These are phyloP conservation scores for Panus rudis DNA, from an alignment of 768 basidiomycete species.

Conservation along the genomic window DNA sequence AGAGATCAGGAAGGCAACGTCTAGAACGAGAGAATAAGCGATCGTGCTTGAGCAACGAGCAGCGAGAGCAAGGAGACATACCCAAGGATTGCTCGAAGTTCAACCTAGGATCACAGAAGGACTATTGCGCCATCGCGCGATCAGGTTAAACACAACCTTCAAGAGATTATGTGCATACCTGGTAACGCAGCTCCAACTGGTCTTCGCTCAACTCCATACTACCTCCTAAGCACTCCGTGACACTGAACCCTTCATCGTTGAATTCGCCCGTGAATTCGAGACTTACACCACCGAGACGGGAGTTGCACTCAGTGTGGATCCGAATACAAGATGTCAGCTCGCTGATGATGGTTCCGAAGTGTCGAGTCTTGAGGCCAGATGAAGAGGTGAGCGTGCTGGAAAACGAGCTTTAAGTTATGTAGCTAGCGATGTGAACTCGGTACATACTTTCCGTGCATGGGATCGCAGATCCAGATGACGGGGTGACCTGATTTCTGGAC, in stretches of 20 bases:
- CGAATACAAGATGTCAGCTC: conserved; percentile 79
- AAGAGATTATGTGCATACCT: conserved; percentile 35
- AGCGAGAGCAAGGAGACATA: conserved; percentile 38
- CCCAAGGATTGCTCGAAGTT: conserved; percentile 95
- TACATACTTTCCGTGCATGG: conserved; percentile 97
- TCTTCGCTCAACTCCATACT: conserved; percentile 93
- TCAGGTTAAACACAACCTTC: not conserved
- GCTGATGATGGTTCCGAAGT: conserved; percentile 82
- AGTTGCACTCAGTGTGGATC: conserved; percentile 70
- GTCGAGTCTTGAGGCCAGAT: conserved; percentile 80
- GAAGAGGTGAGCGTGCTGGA: conserved; percentile 78
- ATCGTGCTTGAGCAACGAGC: no score
- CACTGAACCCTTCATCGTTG: conserved; percentile 85
- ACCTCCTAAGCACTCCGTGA: conserved; percentile 95
- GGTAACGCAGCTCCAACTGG: conserved; percentile 84
- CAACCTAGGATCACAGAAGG: conserved; percentile 90
- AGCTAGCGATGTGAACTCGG: not conserved
- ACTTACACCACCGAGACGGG: conserved; percentile 63
- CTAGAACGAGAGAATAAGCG: no score
- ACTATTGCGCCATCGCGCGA: conserved; percentile 36
- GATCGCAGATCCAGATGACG: conserved; percentile 93
- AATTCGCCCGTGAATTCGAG: conserved; percentile 79
- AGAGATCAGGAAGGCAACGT: conserved; percentile 82
- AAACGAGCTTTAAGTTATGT: no score
- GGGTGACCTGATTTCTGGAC: conserved; percentile 80